Conservation (phyloP, 129 eudicot species). For the Flaveria ramosissima region DNA sequence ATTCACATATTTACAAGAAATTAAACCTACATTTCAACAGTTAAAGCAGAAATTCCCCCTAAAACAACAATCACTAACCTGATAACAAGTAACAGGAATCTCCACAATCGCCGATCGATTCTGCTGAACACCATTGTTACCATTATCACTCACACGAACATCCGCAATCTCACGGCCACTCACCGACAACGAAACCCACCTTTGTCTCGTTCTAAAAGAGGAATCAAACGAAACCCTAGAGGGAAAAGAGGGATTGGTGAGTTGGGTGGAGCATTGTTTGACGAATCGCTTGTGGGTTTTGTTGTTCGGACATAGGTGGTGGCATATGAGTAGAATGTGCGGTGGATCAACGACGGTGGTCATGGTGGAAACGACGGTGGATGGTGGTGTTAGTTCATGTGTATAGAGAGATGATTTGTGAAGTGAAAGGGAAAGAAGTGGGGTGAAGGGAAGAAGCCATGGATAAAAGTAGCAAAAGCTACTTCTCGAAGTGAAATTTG, state of each 20-base stretch:
- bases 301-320: slow-evolving; percentile 13
- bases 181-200: slow-evolving; percentile 26
- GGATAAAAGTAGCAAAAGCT: slow-evolving; percentile 29
- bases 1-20: background rate
- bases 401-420: background rate
- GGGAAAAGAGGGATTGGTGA: slow-evolving; percentile 15
- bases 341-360: slow-evolving; percentile 12
- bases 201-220: slow-evolving; percentile 8
- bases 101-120: slow-evolving; percentile 49
- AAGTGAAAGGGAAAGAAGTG: slow-evolving; percentile 21
- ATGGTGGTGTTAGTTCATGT: background rate
- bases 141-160: slow-evolving; percentile 38
- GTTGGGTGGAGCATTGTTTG: background rate
- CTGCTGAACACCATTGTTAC: slow-evolving; percentile 35
- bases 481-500: slow-evolving; percentile 20
- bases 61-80: slow-evolving; percentile 44
- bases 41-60: background rate
- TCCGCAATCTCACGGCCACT: slow-evolving; percentile 48
- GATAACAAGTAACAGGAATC: slow-evolving; percentile 86
- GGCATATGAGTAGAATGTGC: slow-evolving; percentile 7
- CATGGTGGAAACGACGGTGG: slow-evolving; percentile 23
- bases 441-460: slow-evolving; percentile 28
- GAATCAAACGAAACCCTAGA: slow-evolving; percentile 47
- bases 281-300: slow-evolving; percentile 1
- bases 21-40: slow-evolving; percentile 22